Base-by-base conservation (phyloP, 176 grass and related monocot species). In the Triticum dicoccoides region DNA sequence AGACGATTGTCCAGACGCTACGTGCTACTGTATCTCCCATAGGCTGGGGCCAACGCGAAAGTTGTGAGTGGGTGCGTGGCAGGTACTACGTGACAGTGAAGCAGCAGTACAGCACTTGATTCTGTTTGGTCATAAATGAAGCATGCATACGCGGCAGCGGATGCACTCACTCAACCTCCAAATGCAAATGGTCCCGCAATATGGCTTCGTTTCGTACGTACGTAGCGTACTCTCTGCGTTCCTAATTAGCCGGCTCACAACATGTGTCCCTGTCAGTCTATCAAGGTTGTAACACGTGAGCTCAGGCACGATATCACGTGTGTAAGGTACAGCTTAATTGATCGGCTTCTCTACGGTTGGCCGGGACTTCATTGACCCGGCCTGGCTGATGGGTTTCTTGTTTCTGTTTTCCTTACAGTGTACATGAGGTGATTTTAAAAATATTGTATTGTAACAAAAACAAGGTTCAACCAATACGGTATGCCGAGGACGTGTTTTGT, bases 61-160 rank as follows among this genome's bases (percentile, higher is more conserved):
- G 39, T 73, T 45, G 70, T 73, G 70, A 73, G 1, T 12, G 35
- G 35, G 10, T 9, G 9, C 37, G 69, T 42, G 39, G 69, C 34
- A 3, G 68, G 34, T 71, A 71, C 69, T 71, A 71, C 69, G 34
- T 71, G 68, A 71, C 21, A 24, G 5, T 5, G 37, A 42, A 44
- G 49, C 49, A 0, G 49, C 51, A 8, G 54, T 59, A 9, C n/a
- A 30, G 29, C 29, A 30, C 11, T 25, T 24, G 6, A 21, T 73
- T 73, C 69, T 45, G 70, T 73, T 73, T 45, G n/a, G n/a, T 73
- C 70, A 73, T 73, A 25, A 73, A 25, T 39, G 38, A 25, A 73
- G 70, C 70, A 45, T 73, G 70, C 11, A 45, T 23, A 24, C 11
- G 20, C 9, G 20, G 69, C 20, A 45, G 45, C 70, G 38, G 5